Conservation (phyloP, 129 eudicot genomes). For the Flaveria linearis region DNA sequence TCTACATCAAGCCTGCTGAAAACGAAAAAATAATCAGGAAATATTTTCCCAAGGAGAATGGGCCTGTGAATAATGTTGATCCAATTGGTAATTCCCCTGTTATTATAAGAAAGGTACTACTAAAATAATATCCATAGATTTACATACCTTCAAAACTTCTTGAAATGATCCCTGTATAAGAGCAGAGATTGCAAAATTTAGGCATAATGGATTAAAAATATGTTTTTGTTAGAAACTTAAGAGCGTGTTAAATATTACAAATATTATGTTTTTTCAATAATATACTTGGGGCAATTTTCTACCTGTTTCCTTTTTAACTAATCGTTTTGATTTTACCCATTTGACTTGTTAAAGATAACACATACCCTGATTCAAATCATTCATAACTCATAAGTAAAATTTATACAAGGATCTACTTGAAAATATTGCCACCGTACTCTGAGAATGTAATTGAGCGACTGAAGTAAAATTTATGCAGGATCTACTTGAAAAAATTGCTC, state of each 20-base stretch:
- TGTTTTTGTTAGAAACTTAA: neutral
- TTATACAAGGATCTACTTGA: neutral
- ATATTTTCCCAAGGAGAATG: constrained; percentile 55
- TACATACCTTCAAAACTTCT: neutral
- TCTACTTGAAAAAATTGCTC: constrained; percentile 62
- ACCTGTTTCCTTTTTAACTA: neutral
- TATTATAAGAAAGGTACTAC: constrained; percentile 59
- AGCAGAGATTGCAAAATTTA: neutral
- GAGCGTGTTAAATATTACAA: neutral
- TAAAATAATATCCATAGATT: neutral
- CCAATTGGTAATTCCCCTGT: constrained; percentile 84
- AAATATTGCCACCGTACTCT: neutral
- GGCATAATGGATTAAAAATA: neutral
- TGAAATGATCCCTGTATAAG: constrained; percentile 9
- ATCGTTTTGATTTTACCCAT: neutral
- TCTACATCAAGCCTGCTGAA: constrained; percentile 66
- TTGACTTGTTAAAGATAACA: neutral
- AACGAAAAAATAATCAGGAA: constrained; percentile 59
- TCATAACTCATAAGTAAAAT: constrained; percentile 7
- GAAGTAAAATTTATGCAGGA: constrained; percentile 40
- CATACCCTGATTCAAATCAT: neutral
- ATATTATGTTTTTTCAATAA: neutral
- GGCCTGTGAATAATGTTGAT: constrained; percentile 64
- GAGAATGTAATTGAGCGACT: constrained; percentile 22
- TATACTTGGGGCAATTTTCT: neutral